Evolutionary conservation across 2,329 filamentous ascomycete species (phyloP).

Genomic region (Onygenales sp.): DNA sequence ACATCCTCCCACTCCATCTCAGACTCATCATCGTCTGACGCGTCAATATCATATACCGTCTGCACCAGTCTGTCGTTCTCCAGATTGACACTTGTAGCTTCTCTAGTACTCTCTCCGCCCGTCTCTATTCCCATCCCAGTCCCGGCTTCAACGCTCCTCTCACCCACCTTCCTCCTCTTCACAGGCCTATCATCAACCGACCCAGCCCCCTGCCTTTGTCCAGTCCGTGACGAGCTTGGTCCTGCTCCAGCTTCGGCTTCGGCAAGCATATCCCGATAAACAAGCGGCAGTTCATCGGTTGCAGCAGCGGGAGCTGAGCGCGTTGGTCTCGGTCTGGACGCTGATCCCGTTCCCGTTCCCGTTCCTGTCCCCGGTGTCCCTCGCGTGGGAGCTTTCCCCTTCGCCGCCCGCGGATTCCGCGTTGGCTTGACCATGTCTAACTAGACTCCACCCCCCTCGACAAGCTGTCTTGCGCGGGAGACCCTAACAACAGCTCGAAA

Average conservation of each 20-base stretch:
- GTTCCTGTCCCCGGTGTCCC: neutral
- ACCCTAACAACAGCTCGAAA: no score
- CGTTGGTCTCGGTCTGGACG: neutral
- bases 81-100: neutral
- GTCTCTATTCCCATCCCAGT: slow-evolving; percentile 7
- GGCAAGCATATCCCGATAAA: slow-evolving; percentile 38
- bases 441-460: neutral
- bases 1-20: slow-evolving; percentile 55
- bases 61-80: slow-evolving; percentile 12
- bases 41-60: slow-evolving; percentile 42
- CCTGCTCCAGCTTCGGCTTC: slow-evolving; percentile 20
- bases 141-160: slow-evolving; percentile 4
- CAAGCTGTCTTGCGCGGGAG: no score
- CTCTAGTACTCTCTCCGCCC: neutral
- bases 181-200: slow-evolving; percentile 3
- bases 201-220: neutral
- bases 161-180: slow-evolving; percentile 14
- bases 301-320: neutral
- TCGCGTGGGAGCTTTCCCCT: neutral
- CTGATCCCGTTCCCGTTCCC: neutral
- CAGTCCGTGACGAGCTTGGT: neutral
- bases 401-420: neutral
- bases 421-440: neutral
- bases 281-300: slow-evolving; percentile 25
- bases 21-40: slow-evolving; percentile 32